Evolutionary conservation across 495 filamentous ascomycete species (phyloP).

Genomic region (Talaromyces trachyspermus): DNA sequence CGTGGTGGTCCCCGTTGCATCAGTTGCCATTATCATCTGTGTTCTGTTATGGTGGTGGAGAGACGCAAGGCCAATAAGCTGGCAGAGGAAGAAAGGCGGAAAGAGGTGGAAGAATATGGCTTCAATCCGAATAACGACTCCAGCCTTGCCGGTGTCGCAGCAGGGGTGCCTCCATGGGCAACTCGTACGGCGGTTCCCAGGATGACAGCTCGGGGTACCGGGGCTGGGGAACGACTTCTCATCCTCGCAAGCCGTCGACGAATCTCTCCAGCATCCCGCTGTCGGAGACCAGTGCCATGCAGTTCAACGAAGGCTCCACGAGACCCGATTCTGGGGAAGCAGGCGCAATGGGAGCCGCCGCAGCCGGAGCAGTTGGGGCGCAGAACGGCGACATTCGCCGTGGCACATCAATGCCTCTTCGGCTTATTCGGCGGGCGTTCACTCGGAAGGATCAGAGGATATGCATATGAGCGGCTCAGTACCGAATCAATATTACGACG

Average conservation of each 20-base stretch:
- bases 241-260: slow-evolving; percentile 74
- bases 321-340: slow-evolving; percentile 56
- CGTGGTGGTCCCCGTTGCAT: slow-evolving; percentile 86
- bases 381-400: slow-evolving; percentile 64
- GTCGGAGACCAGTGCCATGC: slow-evolving; percentile 57
- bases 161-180: slow-evolving; percentile 26
- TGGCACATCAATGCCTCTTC: slow-evolving; percentile 96
- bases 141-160: slow-evolving; percentile 59
- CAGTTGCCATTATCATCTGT: slow-evolving; percentile 74
- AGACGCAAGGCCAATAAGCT: slow-evolving; percentile 73
- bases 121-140: slow-evolving; percentile 96
- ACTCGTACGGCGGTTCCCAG: slow-evolving; percentile 45
- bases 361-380: slow-evolving; percentile 57
- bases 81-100: slow-evolving; percentile 78
- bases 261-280: slow-evolving; percentile 67
- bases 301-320: slow-evolving; percentile 58
- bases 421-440: slow-evolving; percentile 76
- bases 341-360: slow-evolving; percentile 71
- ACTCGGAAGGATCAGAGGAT: slow-evolving; percentile 79
- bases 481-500: slow-evolving; percentile 42
- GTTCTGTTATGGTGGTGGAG: slow-evolving; percentile 78
- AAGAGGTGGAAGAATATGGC: slow-evolving; percentile 93
- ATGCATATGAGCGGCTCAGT: slow-evolving; percentile 47
- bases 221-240: slow-evolving; percentile 91
- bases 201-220: slow-evolving; percentile 73